phyloP scores from a whole-genome alignment of 768 basidiomycete genomes.

The Lactarius sp. region DNA sequence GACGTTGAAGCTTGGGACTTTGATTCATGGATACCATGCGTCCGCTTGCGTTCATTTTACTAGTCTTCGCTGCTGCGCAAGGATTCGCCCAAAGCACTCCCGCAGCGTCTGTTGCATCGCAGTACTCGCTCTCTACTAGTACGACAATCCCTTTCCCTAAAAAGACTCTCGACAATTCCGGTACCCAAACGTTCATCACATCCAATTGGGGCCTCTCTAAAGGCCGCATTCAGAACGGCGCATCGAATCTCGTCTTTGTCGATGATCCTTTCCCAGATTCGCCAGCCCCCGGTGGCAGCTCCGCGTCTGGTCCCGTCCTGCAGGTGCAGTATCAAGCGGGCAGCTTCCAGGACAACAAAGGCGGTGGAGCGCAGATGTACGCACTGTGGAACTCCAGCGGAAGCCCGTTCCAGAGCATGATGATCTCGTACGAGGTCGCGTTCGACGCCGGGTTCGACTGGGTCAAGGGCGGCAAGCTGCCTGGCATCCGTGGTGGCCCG shows the following conservation, averaged over 20 bases:
- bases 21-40: not conserved
- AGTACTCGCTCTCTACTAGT: slow-evolving; percentile 53
- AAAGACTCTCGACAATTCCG: slow-evolving; percentile 46
- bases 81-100: slow-evolving; percentile 9
- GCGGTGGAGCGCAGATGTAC: slow-evolving; percentile 62
- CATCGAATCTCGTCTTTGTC: slow-evolving; percentile 55
- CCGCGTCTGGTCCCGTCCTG: slow-evolving; percentile 39
- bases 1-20: too few species aligned
- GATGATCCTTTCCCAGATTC: slow-evolving; percentile 59
- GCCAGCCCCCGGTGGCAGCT: slow-evolving; percentile 33
- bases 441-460: slow-evolving; percentile 63
- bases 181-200: slow-evolving; percentile 48
- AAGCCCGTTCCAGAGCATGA: slow-evolving; percentile 58
- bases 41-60: not conserved
- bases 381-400: slow-evolving; percentile 62
- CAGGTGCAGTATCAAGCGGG: slow-evolving; percentile 60
- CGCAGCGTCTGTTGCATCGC: slow-evolving; percentile 37
- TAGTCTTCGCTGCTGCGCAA: slow-evolving; percentile 3
- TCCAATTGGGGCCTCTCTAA: slow-evolving; percentile 59
- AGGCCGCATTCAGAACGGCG: slow-evolving; percentile 55
- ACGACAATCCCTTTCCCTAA: slow-evolving; percentile 63
- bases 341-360: slow-evolving; percentile 50
- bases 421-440: slow-evolving; percentile 69
- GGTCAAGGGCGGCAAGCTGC: slow-evolving; percentile 75
- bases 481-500: slow-evolving; percentile 67